phyloP scores from a whole-genome alignment of 345 rosid species.

The Kandelia obovata region DNA sequence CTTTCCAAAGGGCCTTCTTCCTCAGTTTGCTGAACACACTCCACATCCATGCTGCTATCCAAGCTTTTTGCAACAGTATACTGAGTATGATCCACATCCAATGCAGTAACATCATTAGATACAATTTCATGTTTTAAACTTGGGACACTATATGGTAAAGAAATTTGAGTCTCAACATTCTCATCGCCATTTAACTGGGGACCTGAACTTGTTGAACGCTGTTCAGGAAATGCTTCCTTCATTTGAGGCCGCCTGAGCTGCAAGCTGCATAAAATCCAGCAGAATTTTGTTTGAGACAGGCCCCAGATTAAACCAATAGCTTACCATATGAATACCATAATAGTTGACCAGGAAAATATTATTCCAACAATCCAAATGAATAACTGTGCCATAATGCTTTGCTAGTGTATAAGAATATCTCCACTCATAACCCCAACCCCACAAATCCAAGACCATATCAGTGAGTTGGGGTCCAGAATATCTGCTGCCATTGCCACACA shows the following conservation, averaged over 20 bases:
- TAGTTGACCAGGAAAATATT: too few relatives aligned
- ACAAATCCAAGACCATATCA: too few relatives aligned
- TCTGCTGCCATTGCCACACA: too few relatives aligned
- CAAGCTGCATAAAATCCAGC: slow-evolving; percentile 31
- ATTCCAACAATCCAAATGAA: too few relatives aligned
- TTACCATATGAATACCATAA: too few relatives aligned
- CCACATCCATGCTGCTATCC: slow-evolving; percentile 26
- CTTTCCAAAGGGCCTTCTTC: slow-evolving; percentile 22
- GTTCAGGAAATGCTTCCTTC: slow-evolving; percentile 51
- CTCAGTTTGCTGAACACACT: slow-evolving; percentile 16
- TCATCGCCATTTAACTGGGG: slow-evolving; percentile 34
- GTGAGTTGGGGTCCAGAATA: too few relatives aligned
- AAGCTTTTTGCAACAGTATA: slow-evolving; percentile 19
- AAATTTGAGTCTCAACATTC: slow-evolving; percentile 36
- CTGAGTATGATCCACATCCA: slow-evolving; percentile 26
- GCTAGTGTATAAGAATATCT: too few relatives aligned
- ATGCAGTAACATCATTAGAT: slow-evolving; percentile 9
- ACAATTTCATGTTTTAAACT: slow-evolving; percentile 21
- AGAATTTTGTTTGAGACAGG: not conserved
- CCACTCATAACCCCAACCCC: too few relatives aligned
- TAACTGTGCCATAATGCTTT: too few relatives aligned
- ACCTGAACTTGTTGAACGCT: slow-evolving; percentile 34
- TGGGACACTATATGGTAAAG: slow-evolving; percentile 19
- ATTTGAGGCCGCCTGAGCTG: slow-evolving; percentile 42
- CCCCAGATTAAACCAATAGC: not conserved